These are phyloP conservation scores for Staphylotrichum longicolle DNA, from an alignment of 495 filamentous ascomycete genomes.

Conservation along the genomic window DNA sequence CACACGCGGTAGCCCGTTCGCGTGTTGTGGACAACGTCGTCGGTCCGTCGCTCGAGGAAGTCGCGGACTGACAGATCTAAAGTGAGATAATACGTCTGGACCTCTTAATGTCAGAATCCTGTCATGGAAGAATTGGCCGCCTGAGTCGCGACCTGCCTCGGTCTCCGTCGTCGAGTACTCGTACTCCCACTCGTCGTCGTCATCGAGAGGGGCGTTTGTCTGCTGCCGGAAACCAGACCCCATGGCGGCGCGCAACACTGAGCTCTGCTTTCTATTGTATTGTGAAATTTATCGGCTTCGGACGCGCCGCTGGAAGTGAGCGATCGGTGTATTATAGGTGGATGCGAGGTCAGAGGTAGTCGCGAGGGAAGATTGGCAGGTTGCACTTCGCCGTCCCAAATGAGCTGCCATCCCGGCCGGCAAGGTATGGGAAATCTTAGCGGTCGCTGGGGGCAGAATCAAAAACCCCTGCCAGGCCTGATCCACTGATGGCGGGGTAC, in stretches of 20 bases:
- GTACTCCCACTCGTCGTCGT: slow-evolving; percentile 56
- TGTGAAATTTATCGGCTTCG: too few relatives aligned
- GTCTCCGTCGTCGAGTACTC: slow-evolving; percentile 57
- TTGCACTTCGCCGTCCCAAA: too few relatives aligned
- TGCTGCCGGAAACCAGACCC: neutral
- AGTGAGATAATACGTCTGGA: slow-evolving; percentile 56
- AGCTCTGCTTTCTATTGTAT: too few relatives aligned
- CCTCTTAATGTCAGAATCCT: neutral
- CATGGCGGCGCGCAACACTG: neutral
- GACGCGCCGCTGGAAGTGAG: neutral
- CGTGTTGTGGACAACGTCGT: slow-evolving; percentile 33
- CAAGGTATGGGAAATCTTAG: slow-evolving; percentile 23
- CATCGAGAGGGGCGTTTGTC: slow-evolving; percentile 22
- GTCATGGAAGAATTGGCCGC: too few relatives aligned
- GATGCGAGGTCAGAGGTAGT: too few relatives aligned
- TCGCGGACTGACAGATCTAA: slow-evolving; percentile 53
- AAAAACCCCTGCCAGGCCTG: slow-evolving; percentile 6
- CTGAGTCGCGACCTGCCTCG: slow-evolving; percentile 38
- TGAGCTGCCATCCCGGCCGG: neutral
- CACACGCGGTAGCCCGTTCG: slow-evolving; percentile 37
- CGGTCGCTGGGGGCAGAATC: slow-evolving; percentile 30
- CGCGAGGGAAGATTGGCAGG: too few relatives aligned
- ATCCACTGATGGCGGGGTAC: slow-evolving; percentile 15
- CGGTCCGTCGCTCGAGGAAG: slow-evolving; percentile 38
- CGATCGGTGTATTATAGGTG: neutral